phyloP scores from a whole-genome alignment of 345 rosid genomes.

The Schrenkiella parvula region DNA sequence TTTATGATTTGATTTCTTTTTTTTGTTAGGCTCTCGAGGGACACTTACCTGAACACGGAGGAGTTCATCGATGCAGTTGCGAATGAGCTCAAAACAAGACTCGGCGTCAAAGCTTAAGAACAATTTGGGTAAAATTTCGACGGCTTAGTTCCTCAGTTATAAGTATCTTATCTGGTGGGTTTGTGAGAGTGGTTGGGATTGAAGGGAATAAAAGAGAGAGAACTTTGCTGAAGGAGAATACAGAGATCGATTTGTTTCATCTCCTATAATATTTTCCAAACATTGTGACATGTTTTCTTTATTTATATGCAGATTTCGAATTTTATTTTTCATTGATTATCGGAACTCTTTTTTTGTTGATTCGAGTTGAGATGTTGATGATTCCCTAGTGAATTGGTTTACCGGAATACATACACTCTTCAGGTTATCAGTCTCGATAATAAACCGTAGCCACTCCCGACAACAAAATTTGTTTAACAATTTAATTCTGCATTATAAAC shows the following conservation, averaged over 20 bases:
- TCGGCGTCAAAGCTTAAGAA: conserved; percentile 39
- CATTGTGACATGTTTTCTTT: neutral
- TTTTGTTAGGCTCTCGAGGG: conserved; percentile 60
- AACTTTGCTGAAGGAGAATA: neutral
- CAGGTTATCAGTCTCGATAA: no score
- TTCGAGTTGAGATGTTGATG: neutral
- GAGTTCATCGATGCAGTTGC: conserved; percentile 98
- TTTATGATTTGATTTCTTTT: neutral
- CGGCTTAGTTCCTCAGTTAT: neutral
- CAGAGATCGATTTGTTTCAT: conserved; percentile 24
- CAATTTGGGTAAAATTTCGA: neutral
- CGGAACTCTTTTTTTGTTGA: neutral
- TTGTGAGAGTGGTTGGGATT: neutral
- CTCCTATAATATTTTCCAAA: neutral
- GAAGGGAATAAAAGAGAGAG: conserved; percentile 8
- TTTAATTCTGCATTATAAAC: no score
- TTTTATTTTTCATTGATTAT: neutral
- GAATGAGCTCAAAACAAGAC: conserved; percentile 58
- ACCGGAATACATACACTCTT: no score
- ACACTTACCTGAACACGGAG: conserved; percentile 77
- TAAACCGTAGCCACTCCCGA: no score
- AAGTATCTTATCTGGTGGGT: neutral
- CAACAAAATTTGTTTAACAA: no score
- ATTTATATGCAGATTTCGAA: neutral
- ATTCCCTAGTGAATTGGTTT: neutral